Evolutionary conservation across 108 stramenopile species (phyloP), one percentile per base, ranked within the genome.

Genomic region (Cyclotella choctawhatcheeana): DNA sequence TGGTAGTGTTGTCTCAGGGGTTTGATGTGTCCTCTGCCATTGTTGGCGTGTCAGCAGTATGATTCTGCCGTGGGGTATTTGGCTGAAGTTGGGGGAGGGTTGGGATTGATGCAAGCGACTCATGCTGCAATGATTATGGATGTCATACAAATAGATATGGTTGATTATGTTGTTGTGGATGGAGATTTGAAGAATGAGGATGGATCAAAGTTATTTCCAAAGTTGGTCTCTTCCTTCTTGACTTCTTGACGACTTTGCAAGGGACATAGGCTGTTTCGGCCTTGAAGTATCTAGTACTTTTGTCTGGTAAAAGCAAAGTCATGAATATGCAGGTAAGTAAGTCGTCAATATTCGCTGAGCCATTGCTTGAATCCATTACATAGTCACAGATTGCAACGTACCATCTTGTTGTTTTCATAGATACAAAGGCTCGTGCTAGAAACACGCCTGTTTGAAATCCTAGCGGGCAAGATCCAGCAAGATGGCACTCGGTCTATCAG

Each of bases 11-110:
- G n/a, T n/a, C n/a, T n/a, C n/a, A n/a, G n/a, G n/a, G 88, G 85
- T 24, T 94, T 90, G 93, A 81, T 86, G 12, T 91, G 87, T 55
- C 74, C 85, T 0, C 51, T 89, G 12, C 91, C 93, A 0, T 64
- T 94, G 64, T 53, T 94, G 55, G 75, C 77, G 16, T 66, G 89
- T 20, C 91, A 91, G 64, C 90, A 94, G 67, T 94, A 85, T 64
- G 79, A 63, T n/a, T 78, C 85, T 13, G 88, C 87, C 7, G 54
- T 94, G 31, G 63, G 81, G 12, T 87, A 88, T 52, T 71, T 94
- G 22, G 87, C 86, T 20, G 79, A 92, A 53, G 82, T 65, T 0
- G 89, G 88, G 12, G 85, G 89, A 29, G 73, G 72, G 14, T 69
- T 73, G 37, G 91, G 93, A 22, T 78, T 92, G 52, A 50, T 90